A percentile compares a stretch with the other conserved stretches of the same genome.
Evolutionary conservation across 257 asterid species (phyloP).

Genomic region (Solanum tarapatanum): DNA sequence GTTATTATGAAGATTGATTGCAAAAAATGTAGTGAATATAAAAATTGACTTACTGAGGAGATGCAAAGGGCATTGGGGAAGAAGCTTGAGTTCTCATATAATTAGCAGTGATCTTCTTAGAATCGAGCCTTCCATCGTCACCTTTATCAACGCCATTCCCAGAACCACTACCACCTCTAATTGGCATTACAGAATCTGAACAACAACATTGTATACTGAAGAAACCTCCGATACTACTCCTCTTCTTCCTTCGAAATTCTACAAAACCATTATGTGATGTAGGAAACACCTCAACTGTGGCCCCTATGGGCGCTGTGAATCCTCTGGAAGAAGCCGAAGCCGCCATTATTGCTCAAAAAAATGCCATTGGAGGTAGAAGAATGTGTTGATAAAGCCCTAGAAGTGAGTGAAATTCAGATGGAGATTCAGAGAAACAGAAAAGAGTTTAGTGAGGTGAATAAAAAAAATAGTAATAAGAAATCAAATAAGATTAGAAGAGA

Average conservation of each 20-base stretch:
- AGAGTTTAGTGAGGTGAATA: neutral
- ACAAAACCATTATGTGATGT: constrained; percentile 5
- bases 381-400: neutral
- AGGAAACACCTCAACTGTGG: constrained; percentile 23
- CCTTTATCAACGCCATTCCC: constrained; percentile 37
- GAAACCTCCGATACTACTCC: constrained; percentile 5
- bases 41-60: constrained; percentile 35
- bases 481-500: neutral
- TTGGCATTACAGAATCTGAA: constrained; percentile 28
- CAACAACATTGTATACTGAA: constrained; percentile 39
- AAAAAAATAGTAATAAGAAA: neutral
- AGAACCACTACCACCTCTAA: constrained; percentile 22
- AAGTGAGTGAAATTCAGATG: neutral
- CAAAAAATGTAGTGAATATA: neutral
- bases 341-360: constrained; percentile 19
- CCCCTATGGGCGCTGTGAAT: constrained; percentile 25
- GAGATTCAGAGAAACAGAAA: constrained; percentile 9
- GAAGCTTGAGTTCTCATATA: constrained; percentile 23
- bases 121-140: constrained; percentile 41
- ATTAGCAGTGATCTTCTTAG: constrained; percentile 20
- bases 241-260: constrained; percentile 39
- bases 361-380: constrained; percentile 10
- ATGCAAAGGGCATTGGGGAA: constrained; percentile 47
- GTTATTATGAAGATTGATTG: neutral
- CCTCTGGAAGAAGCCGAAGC: constrained; percentile 47